Conservation (phyloP, 768 basidiomycete genomes). For the Hebeloma cylindrosporum region DNA sequence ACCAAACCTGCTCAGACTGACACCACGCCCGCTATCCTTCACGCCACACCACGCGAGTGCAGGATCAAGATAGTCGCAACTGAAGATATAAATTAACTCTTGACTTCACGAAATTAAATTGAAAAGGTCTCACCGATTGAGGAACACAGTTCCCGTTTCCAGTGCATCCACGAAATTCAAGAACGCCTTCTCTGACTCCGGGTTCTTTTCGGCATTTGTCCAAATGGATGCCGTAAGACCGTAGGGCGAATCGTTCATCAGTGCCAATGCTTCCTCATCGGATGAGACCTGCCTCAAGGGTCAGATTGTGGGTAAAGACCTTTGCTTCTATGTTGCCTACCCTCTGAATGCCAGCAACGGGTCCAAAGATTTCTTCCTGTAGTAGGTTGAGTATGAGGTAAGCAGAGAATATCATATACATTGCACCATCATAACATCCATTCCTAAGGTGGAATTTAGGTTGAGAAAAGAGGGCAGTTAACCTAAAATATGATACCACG, state of each 20-base stretch:
- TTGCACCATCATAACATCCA: conserved; percentile 89
- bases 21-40: conserved; percentile 89
- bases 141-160: conserved; percentile 89
- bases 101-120: neutral
- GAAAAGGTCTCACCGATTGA: conserved; percentile 63
- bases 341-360: conserved; percentile 91
- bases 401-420: neutral
- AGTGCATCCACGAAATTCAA: conserved; percentile 64
- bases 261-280: conserved; percentile 82
- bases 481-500: conserved; percentile 32
- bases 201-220: conserved; percentile 69
- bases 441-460: conserved; percentile 43
- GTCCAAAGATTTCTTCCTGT: conserved; percentile 90
- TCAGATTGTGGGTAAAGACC: neutral
- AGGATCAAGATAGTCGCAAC: conserved; percentile 90
- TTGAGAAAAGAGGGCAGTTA: neutral
- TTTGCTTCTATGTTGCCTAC: conserved; percentile 37
- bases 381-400: neutral
- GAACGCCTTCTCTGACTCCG: conserved; percentile 70
- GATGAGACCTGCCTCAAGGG: conserved; percentile 55
- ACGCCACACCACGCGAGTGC: conserved; percentile 94
- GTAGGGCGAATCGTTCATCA: conserved; percentile 97
- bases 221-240: conserved; percentile 94
- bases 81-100: conserved; percentile 31
- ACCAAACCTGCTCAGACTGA: conserved; percentile 92